Base-by-base conservation (phyloP, 2,329 filamentous ascomycete species). In the Botrytis deweyae region DNA sequence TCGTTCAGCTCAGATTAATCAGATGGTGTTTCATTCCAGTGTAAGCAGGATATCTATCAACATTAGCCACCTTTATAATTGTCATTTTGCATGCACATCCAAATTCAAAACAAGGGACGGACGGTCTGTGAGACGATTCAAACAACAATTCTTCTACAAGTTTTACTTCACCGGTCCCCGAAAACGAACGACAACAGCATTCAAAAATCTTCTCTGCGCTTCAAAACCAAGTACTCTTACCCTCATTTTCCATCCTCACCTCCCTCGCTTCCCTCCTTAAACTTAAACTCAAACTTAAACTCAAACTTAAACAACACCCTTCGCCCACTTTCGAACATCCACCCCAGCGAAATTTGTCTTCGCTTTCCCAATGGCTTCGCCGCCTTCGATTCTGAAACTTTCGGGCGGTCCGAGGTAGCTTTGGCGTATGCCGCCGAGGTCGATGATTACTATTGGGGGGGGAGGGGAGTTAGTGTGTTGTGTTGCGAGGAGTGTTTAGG, bases 331-430 rank as follows among this genome's bases (percentile, higher is more conserved):
- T 16, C 36, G 36, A 9, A 67, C 62, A 67, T 73, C 42, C 33
- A 74, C 46, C 18, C 75, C 77, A 20, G 75, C 75, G 62, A 77
- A 76, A 73, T 78, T 79, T 44, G 74, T 75, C 62, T 46, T 72
- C 66, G 76, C 78, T 33, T 74, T 59, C 6, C 77, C 78, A 9
- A 73, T 72, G n/a, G 74, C 73, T 63, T 69, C 71, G 72, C 76
- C 74, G 18, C 74, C 66, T 22, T 76, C 78, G 3, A 74, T 74
- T 46, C 76, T 70, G 42, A 80, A 80, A 69, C 82, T 83, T 77
- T 83, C 82, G 16, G 82, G 83, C 3, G 84, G 83, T 0, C 83
- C 83, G 29, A 85, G 75, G 76, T 84, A 84, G 73, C 81, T 84
- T 16, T 77, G 67, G 61, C 82, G 80, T 22, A 84, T 78, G 5